Base-by-base conservation (phyloP, 2,329 filamentous ascomycete species). In the Ilyonectria destructans region DNA sequence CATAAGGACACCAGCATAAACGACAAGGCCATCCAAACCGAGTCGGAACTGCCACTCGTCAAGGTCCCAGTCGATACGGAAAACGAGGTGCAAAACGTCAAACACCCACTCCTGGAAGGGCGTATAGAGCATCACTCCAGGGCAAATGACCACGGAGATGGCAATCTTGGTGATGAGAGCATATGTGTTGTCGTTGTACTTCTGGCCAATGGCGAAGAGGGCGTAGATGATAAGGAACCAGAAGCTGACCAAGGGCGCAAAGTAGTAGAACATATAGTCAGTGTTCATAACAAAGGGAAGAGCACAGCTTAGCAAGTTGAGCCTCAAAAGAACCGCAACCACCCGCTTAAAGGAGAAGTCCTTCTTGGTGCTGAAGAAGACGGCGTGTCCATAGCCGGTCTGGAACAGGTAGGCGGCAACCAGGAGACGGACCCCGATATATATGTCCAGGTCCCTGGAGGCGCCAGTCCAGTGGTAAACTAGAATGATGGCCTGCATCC, bases 351-450 rank as follows among this genome's bases (percentile, higher is more conserved):
- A 74, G 0, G 89, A 90, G 71, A 86, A 90, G 74, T 92, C 88
- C 35, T 82, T 81, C 59, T 83, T 89, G 56, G 80, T 81, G 35
- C 90, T 77, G 65, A 91, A 88, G 76, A 88, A 90, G 5, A 85
- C 78, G 0, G 89, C 85, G 73, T 92, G 89, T 1, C 89, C 89
- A 69, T 87, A 91, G 10, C 86, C 87, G 15, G 86, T 89, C 66
- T 91, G 82, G 76, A 92, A 91, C 35, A 92, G 82, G 75, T 90
- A 92, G 1, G 85, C 83, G 0, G 88, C 85, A n/a, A 89, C 82
- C 17, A 87, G 78, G 2, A 90, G 77, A 37, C 87, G 85, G 12
- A 88, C 79, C 51, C 87, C 77, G 71, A 88, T 82, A 77, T 90
- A 89, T 48, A 89, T 83, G 31, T 33, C 31, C 77, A 84, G 84